Base-by-base conservation (phyloP, 2,329 filamentous ascomycete species). In the Epichloe bromicola region DNA sequence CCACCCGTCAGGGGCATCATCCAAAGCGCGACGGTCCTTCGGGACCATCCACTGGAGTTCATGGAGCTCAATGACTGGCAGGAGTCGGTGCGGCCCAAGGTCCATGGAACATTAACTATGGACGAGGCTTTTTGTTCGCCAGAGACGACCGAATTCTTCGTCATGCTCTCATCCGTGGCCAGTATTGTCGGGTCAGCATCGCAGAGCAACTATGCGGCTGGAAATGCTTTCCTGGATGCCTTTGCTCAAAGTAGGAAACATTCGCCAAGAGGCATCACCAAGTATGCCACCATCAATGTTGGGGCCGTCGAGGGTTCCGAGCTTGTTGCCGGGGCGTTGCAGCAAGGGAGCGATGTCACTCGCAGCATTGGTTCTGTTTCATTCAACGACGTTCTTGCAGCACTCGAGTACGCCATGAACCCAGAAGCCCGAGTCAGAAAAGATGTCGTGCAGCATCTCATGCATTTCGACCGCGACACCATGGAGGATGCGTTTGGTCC, bases 81-180 rank as follows among this genome's bases (percentile, higher is more conserved):
- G 8, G 61, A 66, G 3, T 73, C 76, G 38, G 67, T 75, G 40
- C 64, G 70, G 41, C 71, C 74, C 55, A 80, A 79, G 59, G 71
- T 75, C 0, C 63, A 70, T 5, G 75, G 74, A 7, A 73, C 71
- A 3, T 75, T 72, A 70, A 79, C 79, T 58, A 67, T 79, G 49
- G 74, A 79, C 59, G 63, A 70, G 19, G 68, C 69, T 2, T 65
- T 76, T 2, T 55, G 62, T 19, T 58, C 61, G 36, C 56, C 61
- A 1, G 61, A 64, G 26, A 30, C 26, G 0, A 64, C 75, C 1
- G 74, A 77, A 59, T 78, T 79, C 64, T 79, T 79, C 61, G 63
- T 75, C 17, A 68, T 71, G 33, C 69, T 76, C 23, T 79, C 76
- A 0, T 74, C 74, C 3, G 69, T 71, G 0, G 70, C 73, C 5